Evolutionary conservation across 2,329 filamentous ascomycete species (phyloP).

Genomic region (Penicillium sp.): DNA sequence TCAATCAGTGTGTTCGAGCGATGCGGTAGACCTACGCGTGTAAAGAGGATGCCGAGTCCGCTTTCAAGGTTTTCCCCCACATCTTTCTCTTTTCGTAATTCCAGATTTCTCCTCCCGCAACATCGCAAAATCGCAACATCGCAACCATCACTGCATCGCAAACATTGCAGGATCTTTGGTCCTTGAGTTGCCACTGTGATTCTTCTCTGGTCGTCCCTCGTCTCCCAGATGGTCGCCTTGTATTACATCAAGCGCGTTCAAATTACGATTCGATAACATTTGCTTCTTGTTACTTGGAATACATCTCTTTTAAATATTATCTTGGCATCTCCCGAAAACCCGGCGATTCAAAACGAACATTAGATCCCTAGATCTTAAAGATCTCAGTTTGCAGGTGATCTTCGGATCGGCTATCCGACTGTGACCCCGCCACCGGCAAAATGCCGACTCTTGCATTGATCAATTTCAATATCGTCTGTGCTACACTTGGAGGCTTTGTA

Average conservation of each 20-base stretch:
- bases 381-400: not conserved
- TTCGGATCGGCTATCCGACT: not conserved
- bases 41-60: not conserved
- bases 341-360: not conserved
- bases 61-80: not conserved
- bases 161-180: not conserved
- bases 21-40: too few species aligned
- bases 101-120: not conserved
- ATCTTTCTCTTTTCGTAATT: not conserved
- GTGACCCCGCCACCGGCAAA: not conserved
- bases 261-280: slow-evolving; percentile 43
- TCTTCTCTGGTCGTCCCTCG: not conserved
- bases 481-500: slow-evolving; percentile 81
- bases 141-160: not conserved
- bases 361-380: not conserved
- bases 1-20: too few species aligned
- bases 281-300: slow-evolving; percentile 12
- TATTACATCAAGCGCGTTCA: slow-evolving; percentile 4
- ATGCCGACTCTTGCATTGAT: slow-evolving; percentile 66
- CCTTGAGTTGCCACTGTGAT: not conserved
- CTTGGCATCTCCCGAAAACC: not conserved
- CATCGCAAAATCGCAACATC: not conserved
- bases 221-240: not conserved
- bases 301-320: not conserved
- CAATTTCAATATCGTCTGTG: slow-evolving; percentile 83